Conservation (phyloP, 305 asterid species). For the Fraxinus floribunda region DNA sequence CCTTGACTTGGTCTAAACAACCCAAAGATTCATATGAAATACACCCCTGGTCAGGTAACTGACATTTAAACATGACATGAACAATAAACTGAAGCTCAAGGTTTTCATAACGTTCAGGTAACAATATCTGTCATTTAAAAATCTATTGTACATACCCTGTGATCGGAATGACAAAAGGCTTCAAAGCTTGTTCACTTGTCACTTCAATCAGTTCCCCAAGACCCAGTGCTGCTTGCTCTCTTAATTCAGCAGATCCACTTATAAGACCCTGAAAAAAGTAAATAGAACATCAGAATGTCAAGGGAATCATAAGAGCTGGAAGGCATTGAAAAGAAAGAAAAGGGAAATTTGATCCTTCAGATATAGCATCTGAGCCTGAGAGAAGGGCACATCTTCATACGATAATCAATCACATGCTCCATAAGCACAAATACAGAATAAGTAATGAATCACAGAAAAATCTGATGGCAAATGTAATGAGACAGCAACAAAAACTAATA, state of each 20-base stretch:
- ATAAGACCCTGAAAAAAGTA: conserved; percentile 71
- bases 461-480: background rate
- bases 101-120: background rate
- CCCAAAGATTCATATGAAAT: conserved; percentile 1
- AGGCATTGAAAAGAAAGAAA: background rate
- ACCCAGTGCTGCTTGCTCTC: conserved; percentile 97
- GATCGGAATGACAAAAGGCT: conserved; percentile 91
- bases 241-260: conserved; percentile 93
- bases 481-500: background rate
- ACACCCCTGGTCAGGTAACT: background rate
- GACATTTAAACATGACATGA: conserved; percentile 2
- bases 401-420: background rate
- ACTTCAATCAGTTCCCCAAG: conserved; percentile 94
- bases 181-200: conserved; percentile 79
- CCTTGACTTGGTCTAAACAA: conserved; percentile 18
- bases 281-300: background rate
- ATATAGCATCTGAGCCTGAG: background rate
- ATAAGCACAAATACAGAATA: background rate
- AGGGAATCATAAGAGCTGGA: background rate
- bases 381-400: background rate
- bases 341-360: conserved; percentile 5
- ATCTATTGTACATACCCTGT: conserved; percentile 67
- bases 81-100: background rate
- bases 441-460: background rate
- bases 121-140: background rate